phyloP scores from a whole-genome alignment of 139 green algal species.

The Nannochloris sp. region DNA sequence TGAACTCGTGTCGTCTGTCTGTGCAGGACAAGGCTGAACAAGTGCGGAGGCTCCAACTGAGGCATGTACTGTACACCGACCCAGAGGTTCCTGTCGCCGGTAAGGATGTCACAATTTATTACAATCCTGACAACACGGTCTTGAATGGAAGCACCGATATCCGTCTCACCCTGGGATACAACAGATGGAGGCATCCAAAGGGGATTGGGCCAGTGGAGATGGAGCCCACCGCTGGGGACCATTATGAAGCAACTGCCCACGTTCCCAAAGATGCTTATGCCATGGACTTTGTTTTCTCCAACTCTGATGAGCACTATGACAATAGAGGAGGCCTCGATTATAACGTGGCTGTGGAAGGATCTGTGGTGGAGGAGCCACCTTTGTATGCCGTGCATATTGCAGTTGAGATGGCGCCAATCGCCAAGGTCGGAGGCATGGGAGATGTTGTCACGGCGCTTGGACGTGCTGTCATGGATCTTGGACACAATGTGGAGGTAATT shows the following conservation, averaged over 20 bases:
- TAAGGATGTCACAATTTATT: conserved; percentile 44
- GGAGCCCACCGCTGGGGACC: conserved; percentile 28
- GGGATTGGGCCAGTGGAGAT: conserved; percentile 48
- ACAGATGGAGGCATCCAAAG: conserved; percentile 52
- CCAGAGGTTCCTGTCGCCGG: conserved; percentile 23
- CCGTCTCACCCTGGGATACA: conserved; percentile 52
- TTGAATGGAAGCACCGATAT: conserved; percentile 41
- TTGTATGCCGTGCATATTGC: conserved; percentile 83
- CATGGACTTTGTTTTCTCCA: conserved; percentile 81
- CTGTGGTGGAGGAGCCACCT: conserved; percentile 29
- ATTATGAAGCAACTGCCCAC: conserved; percentile 1
- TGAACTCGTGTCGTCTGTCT: background rate
- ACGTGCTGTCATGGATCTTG: conserved; percentile 79
- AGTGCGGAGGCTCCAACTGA: conserved; percentile 33
- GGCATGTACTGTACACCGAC: conserved; percentile 50
- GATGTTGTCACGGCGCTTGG: conserved; percentile 93
- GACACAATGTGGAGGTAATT: conserved; percentile 59
- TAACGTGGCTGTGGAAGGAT: conserved; percentile 65
- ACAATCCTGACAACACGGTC: conserved; percentile 61
- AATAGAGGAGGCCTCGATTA: conserved; percentile 86
- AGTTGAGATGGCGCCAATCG: conserved; percentile 96
- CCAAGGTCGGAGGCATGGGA: conserved; percentile 91
- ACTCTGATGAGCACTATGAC: conserved; percentile 67
- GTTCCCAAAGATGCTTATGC: conserved; percentile 72
- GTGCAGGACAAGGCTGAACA: conserved; percentile 19